Base-by-base conservation (phyloP, 441 rosid genomes). In the Gossypium lobatum region DNA sequence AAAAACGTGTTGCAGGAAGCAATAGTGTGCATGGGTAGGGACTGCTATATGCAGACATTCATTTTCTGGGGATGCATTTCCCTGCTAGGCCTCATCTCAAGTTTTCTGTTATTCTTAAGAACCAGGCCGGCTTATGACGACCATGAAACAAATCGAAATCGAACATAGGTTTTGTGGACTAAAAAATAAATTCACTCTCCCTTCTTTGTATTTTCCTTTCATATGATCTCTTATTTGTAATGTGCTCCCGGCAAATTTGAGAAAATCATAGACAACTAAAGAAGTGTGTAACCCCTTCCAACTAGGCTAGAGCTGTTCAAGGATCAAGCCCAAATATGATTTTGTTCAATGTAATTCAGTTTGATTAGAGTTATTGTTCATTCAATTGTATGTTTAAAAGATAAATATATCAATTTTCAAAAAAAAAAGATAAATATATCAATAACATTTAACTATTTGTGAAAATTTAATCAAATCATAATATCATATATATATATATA, bases 41-140 rank as follows among this genome's bases (percentile, higher is more conserved):
- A 88, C 4, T 93, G 98, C 73, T 91, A 90, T 71, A 67, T 79
- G 34, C 57, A 26, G 74, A 93, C 96, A 46, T 91, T 93, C 72
- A 62, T 85, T 70, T 73, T 53, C 20, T 93, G 97, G 97, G 91
- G 85, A 64, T 87, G 89, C 80, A 80, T 86, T 70, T 88, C 97
- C 42, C 4, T 84, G 50, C 31, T 88, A 20, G 96, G 98, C 11
- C 75, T 89, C 1, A 72, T 84, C 10, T 85, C 91, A 75, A 84
- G 96, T 78, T 75, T 73, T 37, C 50, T 88, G 70, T 83, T 93
- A 52, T 93, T 82, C 80, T 75, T 86, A 10, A 83, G 93, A 80
- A 93, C 98, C 23, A 83, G 75, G 81, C 81, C 78, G 37, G 97
- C 91, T 42, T 93, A 91, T 65, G 77, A 85, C 46, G 79, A 73